Percentiles rank a stretch among this genome's conserved stretches.
Evolutionary conservation across 768 basidiomycete species (phyloP).

Genomic region (Pleurotus tuber-regium): DNA sequence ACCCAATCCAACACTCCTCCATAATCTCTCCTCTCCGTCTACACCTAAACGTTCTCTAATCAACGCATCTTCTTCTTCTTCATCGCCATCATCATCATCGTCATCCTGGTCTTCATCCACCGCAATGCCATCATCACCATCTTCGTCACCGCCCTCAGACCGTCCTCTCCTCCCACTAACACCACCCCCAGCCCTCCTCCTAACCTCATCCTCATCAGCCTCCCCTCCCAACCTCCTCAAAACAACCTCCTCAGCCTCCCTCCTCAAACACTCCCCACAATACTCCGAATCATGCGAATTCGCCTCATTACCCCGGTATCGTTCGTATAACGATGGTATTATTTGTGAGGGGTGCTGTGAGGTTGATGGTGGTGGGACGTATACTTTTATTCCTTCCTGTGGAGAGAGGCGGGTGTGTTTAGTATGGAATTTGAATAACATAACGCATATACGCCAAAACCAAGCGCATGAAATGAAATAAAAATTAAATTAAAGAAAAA

Average conservation of each 20-base stretch:
- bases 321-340: background rate
- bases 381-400: background rate
- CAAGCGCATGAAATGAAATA: background rate
- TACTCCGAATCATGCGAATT: background rate
- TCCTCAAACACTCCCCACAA: background rate
- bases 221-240: conserved; percentile 12
- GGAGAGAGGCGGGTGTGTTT: no score
- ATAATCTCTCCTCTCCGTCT: background rate
- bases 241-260: conserved; percentile 15
- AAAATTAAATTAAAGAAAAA: background rate
- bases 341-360: background rate
- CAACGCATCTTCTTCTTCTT: conserved; percentile 14
- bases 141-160: conserved; percentile 19
- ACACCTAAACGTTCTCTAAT: background rate
- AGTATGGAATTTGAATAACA: background rate
- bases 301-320: conserved; percentile 14
- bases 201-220: background rate
- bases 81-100: conserved; percentile 19
- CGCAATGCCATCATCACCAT: conserved; percentile 22
- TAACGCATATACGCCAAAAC: conserved; percentile 8
- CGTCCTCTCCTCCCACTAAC: conserved; percentile 11
- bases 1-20: background rate
- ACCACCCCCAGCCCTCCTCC: conserved; percentile 11
- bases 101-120: conserved; percentile 14
- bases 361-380: background rate